Evolutionary conservation across 2,329 filamentous ascomycete species (phyloP).

Genomic region (Penicillium sp.): DNA sequence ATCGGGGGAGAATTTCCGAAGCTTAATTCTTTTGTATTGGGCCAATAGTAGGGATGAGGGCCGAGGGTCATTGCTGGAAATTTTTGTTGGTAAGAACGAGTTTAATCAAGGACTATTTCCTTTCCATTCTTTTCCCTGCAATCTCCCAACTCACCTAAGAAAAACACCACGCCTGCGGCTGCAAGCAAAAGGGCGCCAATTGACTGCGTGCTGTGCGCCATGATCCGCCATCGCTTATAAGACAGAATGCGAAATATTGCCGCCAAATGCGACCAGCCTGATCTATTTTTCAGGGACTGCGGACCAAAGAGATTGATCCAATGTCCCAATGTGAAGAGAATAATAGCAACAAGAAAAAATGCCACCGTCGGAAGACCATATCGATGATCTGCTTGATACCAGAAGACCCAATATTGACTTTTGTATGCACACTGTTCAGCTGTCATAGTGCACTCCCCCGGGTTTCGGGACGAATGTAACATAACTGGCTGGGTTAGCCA

Average conservation of each 20-base stretch:
- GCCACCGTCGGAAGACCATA: conserved; percentile 50
- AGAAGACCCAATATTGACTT: conserved; percentile 19
- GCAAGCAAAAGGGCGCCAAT: conserved; percentile 42
- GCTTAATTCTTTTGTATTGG: conserved; percentile 27
- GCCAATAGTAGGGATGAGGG: conserved; percentile 54
- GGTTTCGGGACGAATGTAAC: conserved; percentile 22
- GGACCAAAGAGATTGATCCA: conserved; percentile 22
- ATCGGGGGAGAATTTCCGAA: conserved; percentile 51
- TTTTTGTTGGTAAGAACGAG: conserved; percentile 32
- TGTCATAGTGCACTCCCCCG: conserved; percentile 20
- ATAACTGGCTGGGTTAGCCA: conserved; percentile 23
- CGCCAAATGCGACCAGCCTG: conserved; percentile 29
- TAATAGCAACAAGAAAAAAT: conserved; percentile 48
- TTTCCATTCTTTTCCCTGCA: neutral
- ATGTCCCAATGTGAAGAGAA: conserved; percentile 42
- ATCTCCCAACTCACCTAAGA: conserved; percentile 1
- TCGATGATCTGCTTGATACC: conserved; percentile 47
- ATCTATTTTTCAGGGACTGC: conserved; percentile 20
- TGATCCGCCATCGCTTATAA: conserved; percentile 17
- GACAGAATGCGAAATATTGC: conserved; percentile 30
- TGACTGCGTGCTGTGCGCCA: conserved; percentile 38
- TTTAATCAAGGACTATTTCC: conserved; percentile 9
- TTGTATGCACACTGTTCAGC: conserved; percentile 25
- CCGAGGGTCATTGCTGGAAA: conserved; percentile 41
- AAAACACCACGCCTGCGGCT: conserved; percentile 26